Evolutionary conservation across 352 stramenopile species (phyloP).

Genomic region (Bremia lactucae): DNA sequence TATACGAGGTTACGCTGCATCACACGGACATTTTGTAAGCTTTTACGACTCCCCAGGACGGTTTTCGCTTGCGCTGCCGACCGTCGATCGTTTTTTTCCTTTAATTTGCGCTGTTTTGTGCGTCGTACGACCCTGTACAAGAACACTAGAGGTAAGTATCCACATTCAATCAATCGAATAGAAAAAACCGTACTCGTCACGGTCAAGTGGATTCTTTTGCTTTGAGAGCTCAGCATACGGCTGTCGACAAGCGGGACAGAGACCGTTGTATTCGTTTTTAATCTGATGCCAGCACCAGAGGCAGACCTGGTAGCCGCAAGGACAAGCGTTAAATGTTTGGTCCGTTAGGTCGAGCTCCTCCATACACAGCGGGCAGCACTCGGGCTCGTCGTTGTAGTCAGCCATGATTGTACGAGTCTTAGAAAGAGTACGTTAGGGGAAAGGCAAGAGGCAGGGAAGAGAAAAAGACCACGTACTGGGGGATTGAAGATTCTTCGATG

Average conservation of each 20-base stretch:
- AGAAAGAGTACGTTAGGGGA: too few species aligned
- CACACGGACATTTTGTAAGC: slow-evolving; percentile 85
- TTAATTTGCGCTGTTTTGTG: slow-evolving; percentile 76
- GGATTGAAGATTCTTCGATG: background rate
- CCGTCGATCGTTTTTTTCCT: slow-evolving; percentile 76
- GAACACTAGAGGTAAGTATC: background rate
- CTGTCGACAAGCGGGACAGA: slow-evolving; percentile 96
- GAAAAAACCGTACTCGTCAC: slow-evolving; percentile 70
- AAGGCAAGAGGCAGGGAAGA: background rate
- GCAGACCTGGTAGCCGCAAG: slow-evolving; percentile 98
- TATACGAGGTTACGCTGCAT: slow-evolving; percentile 94
- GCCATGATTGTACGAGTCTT: slow-evolving; percentile 25
- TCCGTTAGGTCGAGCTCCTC: slow-evolving; percentile 97
- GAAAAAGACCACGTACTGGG: background rate
- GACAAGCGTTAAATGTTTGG: slow-evolving; percentile 97
- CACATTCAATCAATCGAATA: too few species aligned
- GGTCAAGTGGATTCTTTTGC: slow-evolving; percentile 88
- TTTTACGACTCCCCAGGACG: slow-evolving; percentile 53
- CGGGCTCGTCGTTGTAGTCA: slow-evolving; percentile 64
- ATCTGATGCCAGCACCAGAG: slow-evolving; percentile 99
- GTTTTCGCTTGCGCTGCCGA: slow-evolving; percentile 29
- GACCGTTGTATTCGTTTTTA: slow-evolving; percentile 95
- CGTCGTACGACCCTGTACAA: slow-evolving; percentile 49
- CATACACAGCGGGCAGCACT: slow-evolving; percentile 96
- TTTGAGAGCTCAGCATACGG: slow-evolving; percentile 92